These are phyloP conservation scores for Blastocrithidia nonstop DNA, from an alignment of 208 protist species.

Conservation along the genomic window DNA sequence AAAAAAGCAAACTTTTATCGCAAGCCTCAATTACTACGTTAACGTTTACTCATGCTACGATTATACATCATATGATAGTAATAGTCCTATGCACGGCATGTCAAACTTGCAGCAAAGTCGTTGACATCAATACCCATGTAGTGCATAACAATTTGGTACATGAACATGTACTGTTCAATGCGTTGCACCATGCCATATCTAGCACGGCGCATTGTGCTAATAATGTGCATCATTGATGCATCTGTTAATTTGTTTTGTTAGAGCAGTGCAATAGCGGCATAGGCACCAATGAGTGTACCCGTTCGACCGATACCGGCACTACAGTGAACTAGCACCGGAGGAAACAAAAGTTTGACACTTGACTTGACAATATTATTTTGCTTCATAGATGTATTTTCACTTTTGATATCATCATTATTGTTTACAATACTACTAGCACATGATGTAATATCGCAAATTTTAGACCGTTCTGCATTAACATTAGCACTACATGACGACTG, in stretches of 20 bases:
- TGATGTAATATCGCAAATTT: neutral
- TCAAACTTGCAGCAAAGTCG: constrained; percentile 9
- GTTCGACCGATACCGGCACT: constrained; percentile 78
- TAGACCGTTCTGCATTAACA: neutral
- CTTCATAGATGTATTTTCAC: neutral
- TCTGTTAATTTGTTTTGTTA: constrained; percentile 13
- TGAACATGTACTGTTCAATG: constrained; percentile 76
- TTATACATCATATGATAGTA: neutral
- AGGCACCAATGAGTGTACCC: constrained; percentile 67
- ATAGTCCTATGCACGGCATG: constrained; percentile 9
- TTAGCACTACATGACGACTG: neutral
- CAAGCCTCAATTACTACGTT: neutral
- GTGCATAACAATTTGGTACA: constrained; percentile 47
- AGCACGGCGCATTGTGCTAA: constrained; percentile 31
- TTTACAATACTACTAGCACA: neutral
- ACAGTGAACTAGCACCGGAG: constrained; percentile 66
- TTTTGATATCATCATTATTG: neutral
- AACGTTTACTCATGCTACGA: neutral
- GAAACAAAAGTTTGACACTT: neutral
- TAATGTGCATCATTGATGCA: constrained; percentile 18
- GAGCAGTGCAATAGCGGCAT: constrained; percentile 25
- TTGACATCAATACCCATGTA: constrained; percentile 12
- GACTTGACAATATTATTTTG: neutral
- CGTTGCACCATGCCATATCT: constrained; percentile 75
- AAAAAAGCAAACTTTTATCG: too few relatives aligned